Evolutionary conservation across 169 alveolate species (phyloP), one percentile per base, ranked within the genome.

Genomic region (Eimeria tenella): DNA sequence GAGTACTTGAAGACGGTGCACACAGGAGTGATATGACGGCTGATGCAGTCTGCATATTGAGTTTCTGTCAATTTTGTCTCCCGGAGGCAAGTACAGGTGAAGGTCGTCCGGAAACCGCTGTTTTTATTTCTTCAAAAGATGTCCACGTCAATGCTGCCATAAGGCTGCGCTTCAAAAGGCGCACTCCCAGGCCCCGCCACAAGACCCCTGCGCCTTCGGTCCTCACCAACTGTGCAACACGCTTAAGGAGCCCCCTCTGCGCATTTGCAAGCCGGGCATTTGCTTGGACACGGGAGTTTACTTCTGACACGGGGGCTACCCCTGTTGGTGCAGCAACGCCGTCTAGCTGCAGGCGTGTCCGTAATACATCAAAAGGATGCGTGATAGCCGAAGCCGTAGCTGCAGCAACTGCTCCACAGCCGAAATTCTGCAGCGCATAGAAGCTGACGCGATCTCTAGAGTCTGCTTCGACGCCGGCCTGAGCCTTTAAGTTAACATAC

Each of bases 81-180:
- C 42, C 65, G n/a, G 49, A 42, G 52, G 86, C 86, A 75, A 19
- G 62, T 21, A 49, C 5, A 1, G 42, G 8, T 75, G 49, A 75
- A 50, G 86, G 13, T 19, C 86, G 86, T 49, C 89, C 56, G 11
- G 90, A 53, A 58, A 50, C n/a, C 19, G 86, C 87, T 15, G 75
- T 58, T n/a, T 68, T 79, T n/a, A 93, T 82, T 9, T 93, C 95
- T 49, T 94, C 96, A 56, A 94, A 77, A 42, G 94, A 82, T 15
- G 96, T 89, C 96, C 96, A 94, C 31, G 96, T 94, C 56, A 94
- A 60, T 70, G 96, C 96, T n/a, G 94, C 86, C 94, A 89, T 94
- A 25, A 94, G 90, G 42, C 94, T 75, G 55, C 96, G 94, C 31
- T 81, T 86, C 52, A 86, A 82, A 53, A 94, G 87, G 23, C 96